Conservation (phyloP, 176 grass and related monocot species). For the Pontederia paniculata region DNA sequence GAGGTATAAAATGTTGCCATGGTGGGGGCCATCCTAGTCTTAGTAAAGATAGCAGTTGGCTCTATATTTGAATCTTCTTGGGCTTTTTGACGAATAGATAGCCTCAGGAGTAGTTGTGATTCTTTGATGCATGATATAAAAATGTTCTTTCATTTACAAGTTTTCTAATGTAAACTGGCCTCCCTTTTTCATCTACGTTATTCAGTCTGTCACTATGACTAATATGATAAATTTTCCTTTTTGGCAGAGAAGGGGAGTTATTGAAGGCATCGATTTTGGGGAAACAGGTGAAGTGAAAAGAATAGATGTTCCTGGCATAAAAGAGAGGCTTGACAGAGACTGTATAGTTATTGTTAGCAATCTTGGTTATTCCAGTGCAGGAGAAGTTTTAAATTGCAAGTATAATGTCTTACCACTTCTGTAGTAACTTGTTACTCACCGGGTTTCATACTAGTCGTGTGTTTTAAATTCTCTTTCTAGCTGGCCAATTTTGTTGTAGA, state of each 20-base stretch:
- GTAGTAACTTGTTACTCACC: background rate
- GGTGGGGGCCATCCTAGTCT: too few relatives aligned
- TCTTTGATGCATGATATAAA: too few relatives aligned
- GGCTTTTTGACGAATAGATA: too few relatives aligned
- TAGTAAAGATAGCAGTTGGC: too few relatives aligned
- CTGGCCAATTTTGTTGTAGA: background rate
- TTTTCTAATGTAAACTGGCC: too few relatives aligned
- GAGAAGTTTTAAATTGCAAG: slow-evolving; percentile 52
- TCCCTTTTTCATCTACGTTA: too few relatives aligned
- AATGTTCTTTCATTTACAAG: too few relatives aligned
- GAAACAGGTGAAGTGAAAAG: slow-evolving; percentile 91
- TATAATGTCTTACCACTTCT: slow-evolving; percentile 15
- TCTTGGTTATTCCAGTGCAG: slow-evolving; percentile 41
- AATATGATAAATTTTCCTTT: slow-evolving; percentile 3
- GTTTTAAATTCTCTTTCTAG: background rate
- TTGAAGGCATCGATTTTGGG: slow-evolving; percentile 56
- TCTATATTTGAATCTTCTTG: too few relatives aligned
- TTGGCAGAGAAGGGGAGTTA: slow-evolving; percentile 53
- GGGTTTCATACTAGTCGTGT: background rate
- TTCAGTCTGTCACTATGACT: background rate
- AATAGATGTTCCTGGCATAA: slow-evolving; percentile 60
- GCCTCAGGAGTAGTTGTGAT: too few relatives aligned
- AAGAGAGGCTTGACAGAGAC: slow-evolving; percentile 36
- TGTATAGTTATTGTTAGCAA: slow-evolving; percentile 46
- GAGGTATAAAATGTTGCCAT: too few relatives aligned